These are phyloP conservation scores for Fulvia fulva DNA, from an alignment of 2,329 filamentous ascomycete species.

Conservation along the genomic window DNA sequence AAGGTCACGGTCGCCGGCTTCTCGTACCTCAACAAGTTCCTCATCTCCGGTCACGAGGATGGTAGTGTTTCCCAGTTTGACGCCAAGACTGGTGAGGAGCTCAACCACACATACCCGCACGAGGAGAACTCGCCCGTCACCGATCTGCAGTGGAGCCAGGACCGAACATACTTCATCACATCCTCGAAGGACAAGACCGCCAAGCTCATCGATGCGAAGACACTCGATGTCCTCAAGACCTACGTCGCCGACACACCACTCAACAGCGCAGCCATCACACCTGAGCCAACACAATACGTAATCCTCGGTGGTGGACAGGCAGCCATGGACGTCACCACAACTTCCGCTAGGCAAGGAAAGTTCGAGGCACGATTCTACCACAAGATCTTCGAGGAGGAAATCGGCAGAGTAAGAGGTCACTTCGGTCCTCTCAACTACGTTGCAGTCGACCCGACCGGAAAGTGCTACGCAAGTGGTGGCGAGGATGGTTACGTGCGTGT, in stretches of 20 bases:
- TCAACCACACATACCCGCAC: slow-evolving; percentile 78
- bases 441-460: slow-evolving; percentile 85
- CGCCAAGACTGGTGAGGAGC: slow-evolving; percentile 79
- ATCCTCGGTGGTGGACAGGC: slow-evolving; percentile 97
- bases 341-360: slow-evolving; percentile 89
- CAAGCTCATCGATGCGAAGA: slow-evolving; percentile 81
- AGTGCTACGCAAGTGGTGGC: slow-evolving; percentile 88
- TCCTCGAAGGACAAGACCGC: slow-evolving; percentile 96
- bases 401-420: slow-evolving; percentile 92
- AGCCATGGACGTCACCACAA: slow-evolving; percentile 97
- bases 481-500: slow-evolving; percentile 98
- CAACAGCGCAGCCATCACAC: slow-evolving; percentile 90
- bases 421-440: slow-evolving; percentile 97
- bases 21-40: slow-evolving; percentile 92
- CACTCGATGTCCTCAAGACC: slow-evolving; percentile 89
- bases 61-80: slow-evolving; percentile 89
- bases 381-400: slow-evolving; percentile 99
- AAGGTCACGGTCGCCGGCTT: slow-evolving; percentile 97
- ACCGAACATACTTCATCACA: slow-evolving; percentile 98
- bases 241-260: slow-evolving; percentile 90
- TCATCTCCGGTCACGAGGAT: slow-evolving; percentile 96
- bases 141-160: slow-evolving; percentile 89
- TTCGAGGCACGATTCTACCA: slow-evolving; percentile 99
- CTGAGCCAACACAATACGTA: slow-evolving; percentile 97
- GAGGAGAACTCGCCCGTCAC: slow-evolving; percentile 79